Conservation (phyloP, 768 basidiomycete species). For the Suillus variegatus region DNA sequence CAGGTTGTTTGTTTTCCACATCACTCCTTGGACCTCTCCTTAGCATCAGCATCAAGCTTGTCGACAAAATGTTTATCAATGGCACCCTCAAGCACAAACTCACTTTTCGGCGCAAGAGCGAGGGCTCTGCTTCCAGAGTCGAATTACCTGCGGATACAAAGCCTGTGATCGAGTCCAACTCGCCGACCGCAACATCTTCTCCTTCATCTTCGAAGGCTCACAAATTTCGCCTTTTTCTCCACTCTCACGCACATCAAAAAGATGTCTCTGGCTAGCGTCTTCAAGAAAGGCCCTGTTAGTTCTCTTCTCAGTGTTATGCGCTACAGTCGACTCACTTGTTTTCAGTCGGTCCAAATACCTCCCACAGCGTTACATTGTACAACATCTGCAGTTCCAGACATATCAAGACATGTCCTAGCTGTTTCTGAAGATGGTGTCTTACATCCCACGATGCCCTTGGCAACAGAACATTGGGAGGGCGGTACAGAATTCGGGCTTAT, state of each 20-base stretch:
- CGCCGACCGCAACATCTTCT: not conserved
- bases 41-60: not conserved
- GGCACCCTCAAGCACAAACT: not conserved
- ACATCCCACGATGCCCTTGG: not conserved
- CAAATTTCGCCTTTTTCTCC: not conserved
- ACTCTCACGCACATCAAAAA: not conserved
- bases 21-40: slow-evolving; percentile 1
- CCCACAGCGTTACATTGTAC: not conserved
- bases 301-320: not conserved
- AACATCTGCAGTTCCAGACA: not conserved
- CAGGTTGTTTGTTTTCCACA: not conserved
- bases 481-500: not conserved
- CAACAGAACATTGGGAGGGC: not conserved
- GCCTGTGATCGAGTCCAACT: not conserved
- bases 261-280: not conserved
- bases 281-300: not conserved
- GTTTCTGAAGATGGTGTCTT: slow-evolving; percentile 3
- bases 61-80: not conserved
- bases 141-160: not conserved
- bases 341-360: not conserved
- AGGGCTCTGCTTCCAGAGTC: not conserved
- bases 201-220: not conserved
- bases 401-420: no score
- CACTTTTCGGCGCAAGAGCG: not conserved
- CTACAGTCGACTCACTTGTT: not conserved